Conservation (phyloP, 2,329 filamentous ascomycete genomes). For the Sporothrix variecibatus region DNA sequence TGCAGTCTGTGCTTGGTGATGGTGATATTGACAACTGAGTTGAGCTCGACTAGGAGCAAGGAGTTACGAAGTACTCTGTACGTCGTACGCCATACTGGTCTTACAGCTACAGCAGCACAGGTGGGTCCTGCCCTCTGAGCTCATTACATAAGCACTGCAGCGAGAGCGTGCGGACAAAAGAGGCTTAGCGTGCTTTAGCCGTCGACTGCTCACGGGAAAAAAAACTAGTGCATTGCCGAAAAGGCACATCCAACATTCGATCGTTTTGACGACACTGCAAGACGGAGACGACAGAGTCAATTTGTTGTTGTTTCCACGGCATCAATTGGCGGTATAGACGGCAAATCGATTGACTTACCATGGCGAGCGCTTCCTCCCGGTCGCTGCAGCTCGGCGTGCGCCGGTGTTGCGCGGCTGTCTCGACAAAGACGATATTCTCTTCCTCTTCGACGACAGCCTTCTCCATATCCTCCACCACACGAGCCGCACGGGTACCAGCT, state of each 20-base stretch:
- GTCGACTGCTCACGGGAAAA: not conserved
- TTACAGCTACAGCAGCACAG: not conserved
- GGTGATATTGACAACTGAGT: not conserved
- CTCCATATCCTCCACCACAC: not conserved
- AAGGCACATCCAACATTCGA: constrained; percentile 17
- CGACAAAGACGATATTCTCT: constrained; percentile 3
- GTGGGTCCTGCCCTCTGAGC: not conserved
- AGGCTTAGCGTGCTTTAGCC: not conserved
- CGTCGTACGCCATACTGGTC: not conserved
- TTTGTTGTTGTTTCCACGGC: not conserved
- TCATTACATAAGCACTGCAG: not conserved
- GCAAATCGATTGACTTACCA: not conserved
- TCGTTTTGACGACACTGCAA: constrained; percentile 1
- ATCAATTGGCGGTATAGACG: not conserved
- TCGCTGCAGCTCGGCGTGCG: constrained; percentile 45
- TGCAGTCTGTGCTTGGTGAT: not conserved
- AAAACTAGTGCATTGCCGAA: constrained; percentile 16
- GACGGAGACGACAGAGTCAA: constrained; percentile 1
- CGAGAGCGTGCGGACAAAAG: not conserved
- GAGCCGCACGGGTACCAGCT: not conserved
- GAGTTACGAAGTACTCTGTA: not conserved
- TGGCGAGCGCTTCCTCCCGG: constrained; percentile 44
- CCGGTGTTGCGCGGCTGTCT: constrained; percentile 36
- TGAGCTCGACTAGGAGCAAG: not conserved
- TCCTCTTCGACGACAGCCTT: not conserved